Evolutionary conservation across 2,329 filamentous ascomycete genomes (phyloP).

Genomic region (Epichloe gansuensis): DNA sequence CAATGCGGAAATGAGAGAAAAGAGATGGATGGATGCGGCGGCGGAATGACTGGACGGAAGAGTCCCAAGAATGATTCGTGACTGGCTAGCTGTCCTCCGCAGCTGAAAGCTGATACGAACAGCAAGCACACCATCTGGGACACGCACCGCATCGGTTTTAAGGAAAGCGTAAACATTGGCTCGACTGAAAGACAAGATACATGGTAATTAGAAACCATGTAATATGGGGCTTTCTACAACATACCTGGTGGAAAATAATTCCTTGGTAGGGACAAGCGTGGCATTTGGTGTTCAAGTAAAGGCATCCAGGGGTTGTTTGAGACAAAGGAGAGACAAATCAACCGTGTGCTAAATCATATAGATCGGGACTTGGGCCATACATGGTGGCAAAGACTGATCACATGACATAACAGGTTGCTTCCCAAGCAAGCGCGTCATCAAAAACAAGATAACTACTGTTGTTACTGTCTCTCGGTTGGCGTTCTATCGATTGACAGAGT

Average conservation of each 20-base stretch:
- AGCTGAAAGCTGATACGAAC: neutral
- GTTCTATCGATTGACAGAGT: neutral
- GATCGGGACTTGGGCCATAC: constrained; percentile 3
- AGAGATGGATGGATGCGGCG: neutral
- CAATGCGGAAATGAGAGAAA: neutral
- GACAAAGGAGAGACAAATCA: constrained; percentile 3
- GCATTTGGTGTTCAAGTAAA: constrained; percentile 4
- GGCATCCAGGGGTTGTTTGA: neutral
- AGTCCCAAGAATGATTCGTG: neutral
- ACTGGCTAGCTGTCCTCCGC: neutral
- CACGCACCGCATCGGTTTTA: neutral
- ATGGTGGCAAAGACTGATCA: neutral
- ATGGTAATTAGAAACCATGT: neutral
- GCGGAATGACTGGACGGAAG: neutral
- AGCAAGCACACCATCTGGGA: neutral
- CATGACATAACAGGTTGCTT: constrained; percentile 2
- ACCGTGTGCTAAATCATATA: constrained; percentile 1
- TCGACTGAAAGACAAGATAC: neutral
- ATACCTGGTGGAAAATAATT: neutral
- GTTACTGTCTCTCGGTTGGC: neutral
- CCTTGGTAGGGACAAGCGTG: neutral
- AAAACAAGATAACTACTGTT: neutral
- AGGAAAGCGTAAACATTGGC: neutral
- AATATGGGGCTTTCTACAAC: neutral
- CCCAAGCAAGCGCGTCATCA: neutral